Base-by-base conservation (phyloP, 306 rosid genomes). In the Coriaria nepalensis region DNA sequence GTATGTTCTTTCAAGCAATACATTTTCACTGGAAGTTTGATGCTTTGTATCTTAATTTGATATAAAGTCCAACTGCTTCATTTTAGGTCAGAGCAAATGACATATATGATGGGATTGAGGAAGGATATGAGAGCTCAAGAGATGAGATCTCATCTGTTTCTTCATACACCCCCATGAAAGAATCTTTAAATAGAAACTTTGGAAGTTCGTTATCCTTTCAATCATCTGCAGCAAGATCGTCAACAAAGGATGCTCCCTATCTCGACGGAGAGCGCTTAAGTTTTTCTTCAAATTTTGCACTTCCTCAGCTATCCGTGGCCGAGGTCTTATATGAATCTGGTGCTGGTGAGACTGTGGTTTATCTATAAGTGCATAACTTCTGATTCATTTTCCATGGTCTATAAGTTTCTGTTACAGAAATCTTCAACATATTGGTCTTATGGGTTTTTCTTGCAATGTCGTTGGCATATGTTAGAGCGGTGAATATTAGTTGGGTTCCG, bases 111-210 rank as follows among this genome's bases (percentile, higher is more conserved):
- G 93, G 76, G 29, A 20, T 64, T 61, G 98, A 85, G 68, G 98
- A 92, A 53, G 98, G 76, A 45, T 82, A 92, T 70, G 96, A 85
- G 49, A 85, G 98, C 81, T 78, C 96, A 35, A 85, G 76, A 64
- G 98, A 92, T 68, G 98, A 92, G 61, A 60, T 78, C 53, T 85
- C 94, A 14, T 92, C 98, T 14, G 93, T 92, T 62, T 85, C 98
- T n/a, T 92, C 98, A 6, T 92, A 72, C 78, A 92, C 71, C 43
- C 93, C 87, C 35, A 57, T 60, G 67, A 90, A 66, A 75, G 95
- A 77, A 52, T 67, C 64, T 53, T 29, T 83, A 39, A 64, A 69
- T 58, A 82, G 78, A 82, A 71, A 80, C 62, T 78, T 82, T 55
- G 96, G 81, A 64, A 85, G 96, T 75, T 82, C 88, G 11, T 50